These are phyloP conservation scores for Scedosporium apiospermum DNA, from an alignment of 2,329 filamentous ascomycete species.

Conservation along the genomic window DNA sequence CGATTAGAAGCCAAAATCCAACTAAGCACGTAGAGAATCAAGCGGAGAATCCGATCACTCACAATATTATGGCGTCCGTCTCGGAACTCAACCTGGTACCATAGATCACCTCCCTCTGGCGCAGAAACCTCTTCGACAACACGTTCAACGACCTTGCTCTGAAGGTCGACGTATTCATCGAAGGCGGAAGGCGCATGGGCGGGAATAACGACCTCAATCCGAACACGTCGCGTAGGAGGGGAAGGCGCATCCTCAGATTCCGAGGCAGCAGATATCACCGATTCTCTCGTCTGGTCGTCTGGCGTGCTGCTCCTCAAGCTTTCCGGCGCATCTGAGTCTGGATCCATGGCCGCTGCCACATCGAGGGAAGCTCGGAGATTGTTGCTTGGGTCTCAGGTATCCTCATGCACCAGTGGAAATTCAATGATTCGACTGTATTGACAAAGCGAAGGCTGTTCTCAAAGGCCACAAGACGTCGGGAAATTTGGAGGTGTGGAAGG, in stretches of 20 bases:
- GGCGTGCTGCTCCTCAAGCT: background rate
- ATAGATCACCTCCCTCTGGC: constrained; percentile 14
- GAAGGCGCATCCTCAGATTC: background rate
- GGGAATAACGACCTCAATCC: constrained; percentile 9
- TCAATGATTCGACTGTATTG: background rate
- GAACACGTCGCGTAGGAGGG: background rate
- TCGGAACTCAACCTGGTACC: constrained; percentile 31
- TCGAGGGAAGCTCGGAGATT: background rate
- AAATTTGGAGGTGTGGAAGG: background rate
- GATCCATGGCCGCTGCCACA: background rate
- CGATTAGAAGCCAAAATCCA: background rate
- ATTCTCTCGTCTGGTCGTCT: background rate
- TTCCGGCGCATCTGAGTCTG: background rate
- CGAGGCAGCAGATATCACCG: background rate
- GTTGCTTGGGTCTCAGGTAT: background rate
- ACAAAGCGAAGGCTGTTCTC: too few relatives aligned
- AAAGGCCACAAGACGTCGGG: background rate
- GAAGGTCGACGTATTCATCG: constrained; percentile 19
- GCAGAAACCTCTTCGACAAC: constrained; percentile 22
- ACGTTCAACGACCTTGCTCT: constrained; percentile 27
- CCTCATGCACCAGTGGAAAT: too few relatives aligned
- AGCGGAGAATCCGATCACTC: constrained; percentile 17
- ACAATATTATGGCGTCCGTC: constrained; percentile 36
- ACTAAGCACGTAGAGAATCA: constrained; percentile 12
- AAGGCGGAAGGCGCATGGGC: background rate